Percentiles rank a stretch among this genome's conserved stretches.
Evolutionary conservation across 116 monocot genomes (phyloP).

Genomic region (Zostera marina): DNA sequence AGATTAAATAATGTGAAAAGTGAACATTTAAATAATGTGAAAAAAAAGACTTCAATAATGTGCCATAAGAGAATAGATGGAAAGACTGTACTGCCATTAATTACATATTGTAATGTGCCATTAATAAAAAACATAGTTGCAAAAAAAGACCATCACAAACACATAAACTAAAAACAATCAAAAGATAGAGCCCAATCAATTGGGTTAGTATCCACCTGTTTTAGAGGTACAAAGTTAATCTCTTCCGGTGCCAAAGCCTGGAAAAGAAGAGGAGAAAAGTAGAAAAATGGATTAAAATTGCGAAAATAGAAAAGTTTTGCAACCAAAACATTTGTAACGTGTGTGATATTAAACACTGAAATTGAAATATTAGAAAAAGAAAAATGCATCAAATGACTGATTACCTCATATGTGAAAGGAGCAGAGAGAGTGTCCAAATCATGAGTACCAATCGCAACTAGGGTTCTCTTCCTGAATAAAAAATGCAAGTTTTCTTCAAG

Average conservation of each 20-base stretch:
- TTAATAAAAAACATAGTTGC: no score
- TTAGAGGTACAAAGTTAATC: conserved; percentile 68
- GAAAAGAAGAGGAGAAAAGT: conserved; percentile 1
- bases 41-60: background rate
- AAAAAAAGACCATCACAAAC: background rate
- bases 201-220: conserved; percentile 45
- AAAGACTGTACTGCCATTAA: no score
- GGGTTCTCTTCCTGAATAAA: conserved; percentile 56
- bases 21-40: background rate
- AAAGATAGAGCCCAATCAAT: background rate
- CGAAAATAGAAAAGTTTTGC: background rate
- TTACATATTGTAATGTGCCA: no score
- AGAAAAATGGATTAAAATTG: background rate
- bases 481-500: background rate
- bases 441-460: conserved; percentile 94
- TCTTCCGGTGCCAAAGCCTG: conserved; percentile 66
- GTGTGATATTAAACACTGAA: background rate
- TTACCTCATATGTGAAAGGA: conserved; percentile 90
- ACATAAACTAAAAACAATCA: background rate
- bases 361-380: no score
- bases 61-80: no score
- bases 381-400: background rate
- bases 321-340: background rate
- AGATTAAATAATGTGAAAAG: background rate
- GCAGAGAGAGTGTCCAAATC: conserved; percentile 66